A percentile compares a stretch with the other conserved stretches of the same genome.
Evolutionary conservation across 2,329 filamentous ascomycete genomes (phyloP).

Genomic region (Sclerotinia glacialis): DNA sequence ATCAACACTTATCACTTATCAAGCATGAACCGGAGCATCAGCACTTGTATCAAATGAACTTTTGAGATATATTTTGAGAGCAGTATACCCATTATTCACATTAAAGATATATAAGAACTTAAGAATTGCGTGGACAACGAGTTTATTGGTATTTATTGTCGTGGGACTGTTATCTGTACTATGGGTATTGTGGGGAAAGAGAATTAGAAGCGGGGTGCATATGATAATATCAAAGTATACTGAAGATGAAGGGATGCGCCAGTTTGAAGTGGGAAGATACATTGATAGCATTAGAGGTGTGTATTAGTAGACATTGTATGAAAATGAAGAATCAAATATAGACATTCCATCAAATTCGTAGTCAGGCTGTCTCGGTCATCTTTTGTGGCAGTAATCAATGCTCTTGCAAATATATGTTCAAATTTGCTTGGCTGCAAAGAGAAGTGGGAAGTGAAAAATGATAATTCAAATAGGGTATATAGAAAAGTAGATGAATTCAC

Average conservation of each 20-base stretch:
- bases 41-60: conserved; percentile 60
- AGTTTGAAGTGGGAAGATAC: neutral
- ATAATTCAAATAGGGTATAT: neutral
- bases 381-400: neutral
- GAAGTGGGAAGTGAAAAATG: neutral
- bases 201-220: conserved; percentile 22
- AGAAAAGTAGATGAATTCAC: neutral
- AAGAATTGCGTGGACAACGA: conserved; percentile 43
- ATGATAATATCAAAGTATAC: conserved; percentile 35
- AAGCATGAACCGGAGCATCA: conserved; percentile 53
- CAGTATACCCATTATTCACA: conserved; percentile 59
- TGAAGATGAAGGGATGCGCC: neutral
- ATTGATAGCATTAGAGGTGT: neutral
- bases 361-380: neutral
- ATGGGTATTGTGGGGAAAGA: conserved; percentile 50
- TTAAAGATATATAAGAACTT: conserved; percentile 48
- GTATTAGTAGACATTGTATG: conserved; percentile 44
- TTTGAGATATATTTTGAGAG: conserved; percentile 54
- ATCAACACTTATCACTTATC: conserved; percentile 58
- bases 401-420: neutral
- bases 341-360: neutral
- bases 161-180: conserved; percentile 50
- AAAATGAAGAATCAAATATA: neutral
- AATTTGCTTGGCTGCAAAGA: neutral
- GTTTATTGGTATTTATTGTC: conserved; percentile 45